Base-by-base conservation (phyloP, 148 eudicot genomes). In the Fagopyrum esculentum region DNA sequence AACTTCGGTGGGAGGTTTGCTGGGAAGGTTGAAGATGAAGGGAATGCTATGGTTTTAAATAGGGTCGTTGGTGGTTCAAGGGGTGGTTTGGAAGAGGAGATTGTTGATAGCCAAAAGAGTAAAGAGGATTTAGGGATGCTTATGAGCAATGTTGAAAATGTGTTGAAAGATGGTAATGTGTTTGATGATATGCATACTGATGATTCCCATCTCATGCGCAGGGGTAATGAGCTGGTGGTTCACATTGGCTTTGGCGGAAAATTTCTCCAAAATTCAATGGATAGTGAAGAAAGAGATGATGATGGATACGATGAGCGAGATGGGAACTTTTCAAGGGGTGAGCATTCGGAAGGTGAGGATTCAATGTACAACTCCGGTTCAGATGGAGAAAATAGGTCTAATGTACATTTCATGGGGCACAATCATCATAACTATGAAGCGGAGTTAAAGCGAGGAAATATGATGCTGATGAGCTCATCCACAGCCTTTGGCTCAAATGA, bases 311-410 rank as follows among this genome's bases (percentile, higher is more conserved):
- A 75, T 16, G 89, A 90, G 75, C 84, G 78, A 75, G 90, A 80
- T 73, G 86, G 88, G 29, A 69, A 80, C 40, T 92, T 87, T 61
- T 89, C 92, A 9, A 82, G 87, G 84, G 76, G 77, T 85, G 97
- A 86, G 56, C 92, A 87, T 77, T 95, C 97, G 5, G 98, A 95
- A 55, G 96, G 91, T 43, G 98, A 92, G 69, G 98, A 89, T 79
- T 92, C 97, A 0, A 90, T 90, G 96, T 92, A 83, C 66, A 90
- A 91, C 71, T 83, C 78, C 80, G 92, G 85, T 71, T 83, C 91
- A 35, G 90, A 86, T 82, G 89, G 85, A 79, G 97, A 84, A 73
- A 81, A 81, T 76, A 85, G 74, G 77, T 72, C 77, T 75, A 77
- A 30, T 82, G 73, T 73, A 13, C 81, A 81, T 54, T 77, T 80